Evolutionary conservation across 2,329 filamentous ascomycete species (phyloP), one percentile per base, ranked within the genome.

Genomic region (Diplodia seriata): DNA sequence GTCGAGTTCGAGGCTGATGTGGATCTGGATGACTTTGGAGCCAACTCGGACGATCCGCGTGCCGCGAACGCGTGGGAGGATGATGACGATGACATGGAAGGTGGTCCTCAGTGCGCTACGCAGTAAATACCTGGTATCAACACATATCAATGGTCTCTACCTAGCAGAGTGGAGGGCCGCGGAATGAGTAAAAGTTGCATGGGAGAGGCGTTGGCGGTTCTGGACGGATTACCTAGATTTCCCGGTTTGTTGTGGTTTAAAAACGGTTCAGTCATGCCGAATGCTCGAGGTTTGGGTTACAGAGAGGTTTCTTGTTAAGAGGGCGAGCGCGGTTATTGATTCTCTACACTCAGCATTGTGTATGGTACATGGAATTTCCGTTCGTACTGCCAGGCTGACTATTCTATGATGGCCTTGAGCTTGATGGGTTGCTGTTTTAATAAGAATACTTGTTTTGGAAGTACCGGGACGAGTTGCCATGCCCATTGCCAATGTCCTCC

Each of bases 1-100:
- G 93, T 97, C 0, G 87, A 92, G 2, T 97, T 92, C 74, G 91
- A 97, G 70, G 87, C 87, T n/a, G 88, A 94, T 71, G 92, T 89
- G 3, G 90, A 93, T 73, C 87, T 97, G 72, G 92, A 97, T 63
- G 89, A 93, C 82, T 93, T 93, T 84, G 91, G 91, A 59, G 90
- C 88, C 63, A 87, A 86, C 71, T 89, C 89, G 2, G 89, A 86
- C 66, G 90, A 92, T 74, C 87, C 89, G 20, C 82, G 90, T 67
- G 88, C 85, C 55, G 87, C 84, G 20, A 85, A 84, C 69, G 87
- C 87, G 14, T 92, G 90, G 86, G 89, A 91, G 80, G 89, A 91
- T 64, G 89, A 91, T 31, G 90, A 90, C 2, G 89, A 89, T 33
- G 89, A 88, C 0, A 89, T 80, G 18, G 82, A 80, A 29, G 81